These are phyloP conservation scores for Tripterygium wilfordii DNA, from an alignment of 177 flowering plant species.

Conservation along the genomic window DNA sequence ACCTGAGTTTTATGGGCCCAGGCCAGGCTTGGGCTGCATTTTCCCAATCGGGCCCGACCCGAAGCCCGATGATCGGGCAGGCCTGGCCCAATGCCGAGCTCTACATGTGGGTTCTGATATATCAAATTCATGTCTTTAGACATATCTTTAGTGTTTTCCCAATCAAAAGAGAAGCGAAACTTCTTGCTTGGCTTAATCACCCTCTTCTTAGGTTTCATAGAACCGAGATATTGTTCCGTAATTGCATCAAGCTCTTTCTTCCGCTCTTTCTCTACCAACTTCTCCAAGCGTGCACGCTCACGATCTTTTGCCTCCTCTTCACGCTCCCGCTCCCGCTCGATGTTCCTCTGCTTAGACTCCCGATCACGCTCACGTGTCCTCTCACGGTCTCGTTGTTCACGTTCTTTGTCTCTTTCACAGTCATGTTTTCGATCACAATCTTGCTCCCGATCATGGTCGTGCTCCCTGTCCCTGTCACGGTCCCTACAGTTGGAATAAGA, in stretches of 20 bases:
- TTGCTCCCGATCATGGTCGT: constrained; percentile 32
- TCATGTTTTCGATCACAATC: constrained; percentile 18
- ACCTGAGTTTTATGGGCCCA: no score
- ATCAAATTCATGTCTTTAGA: constrained; percentile 70
- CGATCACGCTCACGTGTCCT: constrained; percentile 22
- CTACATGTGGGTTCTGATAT: constrained; percentile 86
- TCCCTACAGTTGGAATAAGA: constrained; percentile 17
- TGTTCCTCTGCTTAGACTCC: no score
- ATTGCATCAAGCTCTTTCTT: constrained; percentile 75
- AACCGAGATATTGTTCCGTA: constrained; percentile 75
- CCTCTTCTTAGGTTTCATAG: constrained; percentile 81
- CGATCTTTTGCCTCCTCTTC: constrained; percentile 47
- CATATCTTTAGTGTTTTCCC: constrained; percentile 82
- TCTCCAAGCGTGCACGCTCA: constrained; percentile 50
- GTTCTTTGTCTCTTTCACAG: constrained; percentile 17
- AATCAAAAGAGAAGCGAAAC: constrained; percentile 78
- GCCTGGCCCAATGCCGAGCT: no score
- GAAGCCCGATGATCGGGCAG: no score
- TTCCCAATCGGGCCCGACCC: no score
- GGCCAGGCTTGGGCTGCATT: no score
- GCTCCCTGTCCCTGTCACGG: no score
- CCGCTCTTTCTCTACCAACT: constrained; percentile 55
- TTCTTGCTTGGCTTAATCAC: constrained; percentile 85
- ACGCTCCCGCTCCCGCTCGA: constrained; percentile 44
- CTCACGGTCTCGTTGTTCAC: constrained; percentile 30